These are phyloP conservation scores for Boletellus emodensis DNA, from an alignment of 768 basidiomycete genomes.

Conservation along the genomic window DNA sequence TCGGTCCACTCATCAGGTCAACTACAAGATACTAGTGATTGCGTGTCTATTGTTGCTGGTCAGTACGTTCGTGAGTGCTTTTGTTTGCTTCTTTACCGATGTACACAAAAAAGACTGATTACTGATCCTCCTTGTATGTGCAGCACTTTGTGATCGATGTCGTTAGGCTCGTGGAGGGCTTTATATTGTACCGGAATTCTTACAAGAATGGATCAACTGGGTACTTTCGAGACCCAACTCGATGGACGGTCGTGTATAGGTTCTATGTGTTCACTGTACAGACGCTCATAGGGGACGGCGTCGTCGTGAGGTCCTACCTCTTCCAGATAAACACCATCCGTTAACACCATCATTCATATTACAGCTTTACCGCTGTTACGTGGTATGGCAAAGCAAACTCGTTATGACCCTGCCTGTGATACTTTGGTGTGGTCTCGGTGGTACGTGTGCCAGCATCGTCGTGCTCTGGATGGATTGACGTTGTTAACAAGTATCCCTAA, in stretches of 20 bases:
- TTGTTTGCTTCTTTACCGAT: not conserved
- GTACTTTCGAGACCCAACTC: conserved; percentile 20
- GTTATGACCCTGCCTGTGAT: conserved; percentile 21
- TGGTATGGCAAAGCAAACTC: conserved; percentile 23
- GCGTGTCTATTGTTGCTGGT: conserved; percentile 20
- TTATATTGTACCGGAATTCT: conserved; percentile 18
- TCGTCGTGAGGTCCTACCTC: conserved; percentile 14
- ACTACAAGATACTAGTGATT: conserved; percentile 12
- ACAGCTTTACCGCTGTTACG: conserved; percentile 18
- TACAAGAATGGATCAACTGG: conserved; percentile 18
- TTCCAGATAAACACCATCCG: not conserved
- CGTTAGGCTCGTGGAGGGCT: conserved; percentile 16
- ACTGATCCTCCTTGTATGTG: not conserved
- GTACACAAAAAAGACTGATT: not conserved
- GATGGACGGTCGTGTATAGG: conserved; percentile 25
- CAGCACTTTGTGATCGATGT: conserved; percentile 18
- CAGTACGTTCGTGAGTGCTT: conserved; percentile 21
- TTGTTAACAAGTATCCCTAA: not conserved
- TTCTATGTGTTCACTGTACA: conserved; percentile 13
- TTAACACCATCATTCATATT: not conserved
- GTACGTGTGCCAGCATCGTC: conserved; percentile 3
- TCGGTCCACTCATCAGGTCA: conserved; percentile 5
- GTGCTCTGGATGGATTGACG: not conserved
- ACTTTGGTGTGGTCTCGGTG: conserved; percentile 22
- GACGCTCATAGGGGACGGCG: conserved; percentile 23